These are phyloP conservation scores for Rhipidocladum racemiflorum DNA, from an alignment of 176 grass and related monocot species.

Conservation along the genomic window DNA sequence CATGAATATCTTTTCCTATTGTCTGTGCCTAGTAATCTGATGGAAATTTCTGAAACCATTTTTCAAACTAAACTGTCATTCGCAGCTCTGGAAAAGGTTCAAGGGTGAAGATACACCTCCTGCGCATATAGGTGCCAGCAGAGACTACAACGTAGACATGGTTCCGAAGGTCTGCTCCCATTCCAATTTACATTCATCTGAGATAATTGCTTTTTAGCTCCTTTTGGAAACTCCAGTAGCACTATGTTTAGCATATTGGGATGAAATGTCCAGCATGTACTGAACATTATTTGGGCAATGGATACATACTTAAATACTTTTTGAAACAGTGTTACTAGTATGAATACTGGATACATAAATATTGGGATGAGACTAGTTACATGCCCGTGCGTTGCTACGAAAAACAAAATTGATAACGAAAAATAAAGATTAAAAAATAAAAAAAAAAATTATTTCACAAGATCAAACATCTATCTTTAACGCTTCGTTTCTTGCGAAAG, in stretches of 20 bases:
- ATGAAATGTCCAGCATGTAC: neutral
- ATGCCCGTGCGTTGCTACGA: too few species aligned
- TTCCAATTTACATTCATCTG: neutral
- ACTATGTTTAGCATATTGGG: neutral
- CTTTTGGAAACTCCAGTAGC: neutral
- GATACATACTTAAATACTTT: neutral
- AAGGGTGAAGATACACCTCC: constrained; percentile 58
- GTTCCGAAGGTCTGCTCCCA: constrained; percentile 64
- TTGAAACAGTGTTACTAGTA: neutral
- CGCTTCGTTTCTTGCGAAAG: too few species aligned
- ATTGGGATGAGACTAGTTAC: too few species aligned
- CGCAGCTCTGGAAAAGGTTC: constrained; percentile 91
- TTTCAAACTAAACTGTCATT: neutral
- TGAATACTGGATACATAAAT: neutral
- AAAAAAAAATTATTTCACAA: too few species aligned
- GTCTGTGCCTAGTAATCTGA: neutral
- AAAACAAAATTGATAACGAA: too few species aligned
- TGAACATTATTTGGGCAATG: neutral
- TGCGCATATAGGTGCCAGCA: constrained; percentile 57
- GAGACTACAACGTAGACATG: constrained; percentile 97
- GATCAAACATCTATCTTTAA: too few species aligned
- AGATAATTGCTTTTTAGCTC: neutral
- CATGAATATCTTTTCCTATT: neutral
- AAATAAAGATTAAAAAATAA: too few species aligned
- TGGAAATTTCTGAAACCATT: neutral